Evolutionary conservation across 495 filamentous ascomycete species (phyloP), one percentile per base, ranked within the genome.

Genomic region (Cairneyella variabilis): DNA sequence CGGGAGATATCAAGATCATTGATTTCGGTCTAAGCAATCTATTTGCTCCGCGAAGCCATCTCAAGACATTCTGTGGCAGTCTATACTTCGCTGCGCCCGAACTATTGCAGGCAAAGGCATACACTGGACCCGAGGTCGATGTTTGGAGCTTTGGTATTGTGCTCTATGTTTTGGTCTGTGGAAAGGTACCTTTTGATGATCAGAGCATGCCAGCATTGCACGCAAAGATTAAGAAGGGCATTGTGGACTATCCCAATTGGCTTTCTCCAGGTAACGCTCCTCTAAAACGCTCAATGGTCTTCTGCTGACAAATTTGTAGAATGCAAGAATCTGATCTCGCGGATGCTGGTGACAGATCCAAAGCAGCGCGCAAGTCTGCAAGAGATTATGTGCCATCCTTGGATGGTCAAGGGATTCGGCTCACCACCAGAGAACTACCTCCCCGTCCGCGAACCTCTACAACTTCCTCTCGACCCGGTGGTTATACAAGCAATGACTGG

Each of bases 71-170:
- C 67, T 99, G 93, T 62, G 93, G 93, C 36, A 96, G 90, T 77
- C 75, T 99, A 30, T 99, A 99, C 66, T 99, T 99, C 74, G 93
- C 93, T 10, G 93, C 93, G 4, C 93, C 93, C 1, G 93, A 99
- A 66, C 73, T 99, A 47, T 75, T 99, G 18, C 92, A 97, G 61
- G 93, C 93, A 20, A 86, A 85, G 62, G 88, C 91, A 36, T 99
- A 99, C 59, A 93, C 90, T 3, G 93, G 93, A 0, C 93, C 93
- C 1, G 93, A 99, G 64, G 93, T 99, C 12, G 93, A 99, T 64
- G 82, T 97, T 1, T 99, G 93, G 93, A 97, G 95, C 70, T 97
- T 99, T 72, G 93, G 93, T 3, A 96, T 99, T 63, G 93, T 99
- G n/a, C 75, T 99, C 18, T 99, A 97, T 60, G 93, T 99, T 45